Evolutionary conservation across 176 grass and related monocot genomes (phyloP).

Genomic region (Ananas comosus): DNA sequence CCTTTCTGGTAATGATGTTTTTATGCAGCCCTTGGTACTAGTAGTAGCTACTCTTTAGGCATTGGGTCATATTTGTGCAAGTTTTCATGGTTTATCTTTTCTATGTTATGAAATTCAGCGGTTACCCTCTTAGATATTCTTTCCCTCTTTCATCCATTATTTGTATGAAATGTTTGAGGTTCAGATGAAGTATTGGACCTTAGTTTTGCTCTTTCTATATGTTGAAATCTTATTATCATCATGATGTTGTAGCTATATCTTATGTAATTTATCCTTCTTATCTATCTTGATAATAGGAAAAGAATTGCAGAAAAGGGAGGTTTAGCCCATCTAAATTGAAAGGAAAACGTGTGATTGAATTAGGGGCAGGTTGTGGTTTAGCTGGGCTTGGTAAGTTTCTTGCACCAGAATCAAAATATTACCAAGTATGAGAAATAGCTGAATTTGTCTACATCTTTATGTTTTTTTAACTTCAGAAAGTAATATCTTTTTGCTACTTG

Average conservation of each 20-base stretch:
- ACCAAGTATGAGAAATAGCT: neutral
- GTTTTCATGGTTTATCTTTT: neutral
- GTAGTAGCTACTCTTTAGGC: neutral
- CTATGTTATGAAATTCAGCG: neutral
- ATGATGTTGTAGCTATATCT: neutral
- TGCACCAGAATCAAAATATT: neutral
- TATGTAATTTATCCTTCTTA: neutral
- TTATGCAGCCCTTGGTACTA: neutral
- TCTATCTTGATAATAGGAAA: conserved; percentile 41
- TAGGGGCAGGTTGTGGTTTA: conserved; percentile 91
- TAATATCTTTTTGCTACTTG: conserved; percentile 2
- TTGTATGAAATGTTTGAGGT: no score
- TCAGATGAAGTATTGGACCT: no score
- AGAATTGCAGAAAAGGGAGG: conserved; percentile 85
- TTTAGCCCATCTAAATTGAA: conserved; percentile 81
- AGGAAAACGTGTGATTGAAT: conserved; percentile 75
- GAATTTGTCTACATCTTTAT: neutral
- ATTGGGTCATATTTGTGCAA: neutral
- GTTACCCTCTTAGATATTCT: neutral
- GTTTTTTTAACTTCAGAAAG: neutral
- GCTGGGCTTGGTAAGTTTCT: conserved; percentile 63
- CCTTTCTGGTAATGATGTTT: neutral
- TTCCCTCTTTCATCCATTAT: no score
- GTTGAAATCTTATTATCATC: no score
- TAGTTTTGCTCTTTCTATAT: no score